Evolutionary conservation across 805 yeast species (phyloP), one percentile per base, ranked within the genome.

Genomic region (Starmerella khaoyaiensis): DNA sequence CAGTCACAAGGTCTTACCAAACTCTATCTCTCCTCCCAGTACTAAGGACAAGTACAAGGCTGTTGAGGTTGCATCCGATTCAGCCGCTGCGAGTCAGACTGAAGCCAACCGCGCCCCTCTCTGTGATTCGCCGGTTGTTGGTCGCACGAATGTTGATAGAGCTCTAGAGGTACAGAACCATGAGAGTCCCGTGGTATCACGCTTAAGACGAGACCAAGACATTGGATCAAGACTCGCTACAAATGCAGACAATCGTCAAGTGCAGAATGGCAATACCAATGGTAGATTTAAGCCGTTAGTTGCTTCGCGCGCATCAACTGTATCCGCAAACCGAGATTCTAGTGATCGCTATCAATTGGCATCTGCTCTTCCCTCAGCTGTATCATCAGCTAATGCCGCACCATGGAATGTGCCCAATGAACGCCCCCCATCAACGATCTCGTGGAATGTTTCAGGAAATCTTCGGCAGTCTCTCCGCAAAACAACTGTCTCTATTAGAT

Each of bases 1-100:
- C 10, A 35, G 28, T 23, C 12, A 28, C 17, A 35, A 81, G 3
- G 68, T 86, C 42, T 64, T 86, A 49, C 97, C 97, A 25, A 79
- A 77, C 50, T 79, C 94, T 2, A 69, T 86, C 54, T 84, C 95
- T 18, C 97, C 97, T 14, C 87, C 87, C 48, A 84, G 82, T 54
- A 83, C 94, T 31, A 79, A 75, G 55, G 75, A 69, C 58, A 86
- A 86, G 61, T 86, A 86, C 60, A 77, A 77, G 41, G 49, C 55
- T 45, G 57, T 59, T 16, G 49, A 48, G 30, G 53, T 57, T 22
- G 25, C 40, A 2, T 41, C 28, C 4, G 41, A 45, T 10, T 26
- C 43, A 11, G 22, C 34, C 2, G 37, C 40, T 3, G 39, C 38
- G 25, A 21, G 35, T 26, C 37, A 30, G 17, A 32, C 21, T 18